phyloP scores from a whole-genome alignment of 352 stramenopile genomes.

The Phytophthora pinifolia region DNA sequence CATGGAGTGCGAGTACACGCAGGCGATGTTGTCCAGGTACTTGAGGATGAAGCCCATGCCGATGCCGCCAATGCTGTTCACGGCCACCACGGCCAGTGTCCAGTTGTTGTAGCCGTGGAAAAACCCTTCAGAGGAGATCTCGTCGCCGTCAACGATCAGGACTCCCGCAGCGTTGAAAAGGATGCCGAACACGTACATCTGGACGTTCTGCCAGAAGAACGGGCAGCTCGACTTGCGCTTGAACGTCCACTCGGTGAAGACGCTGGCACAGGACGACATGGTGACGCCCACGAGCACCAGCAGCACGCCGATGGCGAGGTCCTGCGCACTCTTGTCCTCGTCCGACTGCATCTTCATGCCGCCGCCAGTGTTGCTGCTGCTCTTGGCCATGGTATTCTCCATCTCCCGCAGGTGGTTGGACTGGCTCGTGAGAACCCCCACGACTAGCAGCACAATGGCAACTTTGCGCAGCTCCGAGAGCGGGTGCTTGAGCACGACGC shows the following conservation, averaged over 20 bases:
- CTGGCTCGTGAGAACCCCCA: conserved; percentile 81
- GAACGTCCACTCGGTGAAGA: conserved; percentile 86
- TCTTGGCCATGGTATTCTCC: conserved; percentile 12
- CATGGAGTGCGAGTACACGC: conserved; percentile 81
- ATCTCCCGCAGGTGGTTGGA: conserved; percentile 65
- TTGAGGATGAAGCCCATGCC: conserved; percentile 84
- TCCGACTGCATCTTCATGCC: conserved; percentile 13
- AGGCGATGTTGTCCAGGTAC: conserved; percentile 91
- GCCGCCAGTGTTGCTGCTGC: conserved; percentile 11
- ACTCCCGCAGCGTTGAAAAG: conserved; percentile 74
- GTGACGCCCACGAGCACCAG: conserved; percentile 74
- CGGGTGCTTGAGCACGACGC: conserved; percentile 72
- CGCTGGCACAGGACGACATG: conserved; percentile 81
- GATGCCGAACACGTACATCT: conserved; percentile 83
- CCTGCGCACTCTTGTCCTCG: conserved; percentile 25
- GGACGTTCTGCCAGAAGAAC: conserved; percentile 84
- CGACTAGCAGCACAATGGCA: conserved; percentile 71
- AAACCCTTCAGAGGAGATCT: conserved; percentile 55
- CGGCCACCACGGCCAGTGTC: conserved; percentile 72
- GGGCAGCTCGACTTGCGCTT: conserved; percentile 74
- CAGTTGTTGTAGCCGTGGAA: conserved; percentile 82
- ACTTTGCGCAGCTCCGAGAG: conserved; percentile 75
- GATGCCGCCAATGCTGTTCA: conserved; percentile 77
- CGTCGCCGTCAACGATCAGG: conserved; percentile 48
- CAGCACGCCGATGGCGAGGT: conserved; percentile 51